phyloP scores from a whole-genome alignment of 495 filamentous ascomycete genomes.

The Penicillium nucicola region DNA sequence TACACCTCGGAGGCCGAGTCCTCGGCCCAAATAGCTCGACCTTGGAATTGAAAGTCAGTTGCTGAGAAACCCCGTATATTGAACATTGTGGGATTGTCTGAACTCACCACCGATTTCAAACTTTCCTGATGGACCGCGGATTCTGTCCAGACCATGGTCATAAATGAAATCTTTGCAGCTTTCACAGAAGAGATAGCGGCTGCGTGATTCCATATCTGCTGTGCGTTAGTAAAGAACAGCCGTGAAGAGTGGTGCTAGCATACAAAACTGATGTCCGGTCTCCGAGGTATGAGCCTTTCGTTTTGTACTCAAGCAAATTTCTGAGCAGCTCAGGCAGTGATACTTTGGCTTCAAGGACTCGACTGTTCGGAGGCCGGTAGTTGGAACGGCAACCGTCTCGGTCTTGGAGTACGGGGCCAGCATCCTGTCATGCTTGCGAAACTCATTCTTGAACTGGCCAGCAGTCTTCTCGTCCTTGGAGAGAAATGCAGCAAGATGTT shows the following conservation, averaged over 20 bases:
- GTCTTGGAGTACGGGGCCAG: conserved; percentile 30
- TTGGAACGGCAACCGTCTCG: conserved; percentile 20
- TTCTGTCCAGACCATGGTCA: conserved; percentile 76
- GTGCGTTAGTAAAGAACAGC: conserved; percentile 7
- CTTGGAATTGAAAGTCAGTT: conserved; percentile 16
- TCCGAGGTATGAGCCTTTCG: conserved; percentile 39
- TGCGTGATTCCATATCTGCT: conserved; percentile 80
- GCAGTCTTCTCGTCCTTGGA: conserved; percentile 29
- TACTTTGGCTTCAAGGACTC: conserved; percentile 40
- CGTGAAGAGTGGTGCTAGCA: neutral
- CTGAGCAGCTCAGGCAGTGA: conserved; percentile 40
- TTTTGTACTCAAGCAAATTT: conserved; percentile 30
- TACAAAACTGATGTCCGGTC: conserved; percentile 45
- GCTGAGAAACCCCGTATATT: neutral
- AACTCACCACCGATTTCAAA: conserved; percentile 21
- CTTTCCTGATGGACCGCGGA: conserved; percentile 37
- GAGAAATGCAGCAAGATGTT: conserved; percentile 37
- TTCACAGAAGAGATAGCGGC: conserved; percentile 76
- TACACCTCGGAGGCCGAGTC: conserved; percentile 39
- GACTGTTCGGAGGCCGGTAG: conserved; percentile 22
- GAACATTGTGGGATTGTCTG: conserved; percentile 4
- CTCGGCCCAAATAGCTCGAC: conserved; percentile 20
- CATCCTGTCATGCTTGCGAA: conserved; percentile 31
- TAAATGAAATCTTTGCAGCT: conserved; percentile 83
- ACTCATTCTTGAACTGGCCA: conserved; percentile 37